Base-by-base conservation (phyloP, 2,329 filamentous ascomycete genomes). In the Zymoseptoria brevis region DNA sequence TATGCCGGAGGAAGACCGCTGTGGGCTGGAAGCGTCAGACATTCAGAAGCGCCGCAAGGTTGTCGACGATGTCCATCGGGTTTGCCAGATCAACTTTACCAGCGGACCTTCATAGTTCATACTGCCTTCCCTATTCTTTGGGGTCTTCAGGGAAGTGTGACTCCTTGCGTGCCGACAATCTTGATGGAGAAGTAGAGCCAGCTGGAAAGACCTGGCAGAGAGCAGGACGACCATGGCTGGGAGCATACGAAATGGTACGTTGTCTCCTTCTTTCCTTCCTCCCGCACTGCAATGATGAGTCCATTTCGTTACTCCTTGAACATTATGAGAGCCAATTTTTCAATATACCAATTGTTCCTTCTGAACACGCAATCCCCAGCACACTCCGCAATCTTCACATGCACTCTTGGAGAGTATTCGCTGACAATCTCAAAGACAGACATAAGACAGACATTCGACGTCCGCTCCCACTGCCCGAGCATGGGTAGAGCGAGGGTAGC, bases 61-160 rank as follows among this genome's bases (percentile, higher is more conserved):
- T 19, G 59, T 35, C 49, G 30, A 22, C 26, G 49, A 26, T 51
- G 54, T 35, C 41, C 41, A 55, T 41, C 50, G 21, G 19, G 21
- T 56, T 68, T 68, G 66, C 67, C 61, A 68, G 60, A 69, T 53
- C 45, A 60, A 68, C 41, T 61, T 60, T 63, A 61, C 61, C 58
- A 66, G 56, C 62, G 68, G 68, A 68, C 68, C 68, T 68, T 70
- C 68, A 70, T 70, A 70, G 68, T 70, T 66, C 68, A 69, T 65
- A 68, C 66, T 65, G 54, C 54, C 61, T 59, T 58, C 62, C 60
- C 56, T 52, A n/a, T n/a, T n/a, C n/a, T 35, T 24, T 19, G 49
- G 59, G 61, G 57, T 57, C 57, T 50, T 50, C 50, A 68, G 64
- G 66, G 64, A 66, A 64, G 64, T 68, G 66, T 69, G 68, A 66